phyloP scores from a whole-genome alignment of 1,284 basidiomycete genomes.

The Trametes pubescens region DNA sequence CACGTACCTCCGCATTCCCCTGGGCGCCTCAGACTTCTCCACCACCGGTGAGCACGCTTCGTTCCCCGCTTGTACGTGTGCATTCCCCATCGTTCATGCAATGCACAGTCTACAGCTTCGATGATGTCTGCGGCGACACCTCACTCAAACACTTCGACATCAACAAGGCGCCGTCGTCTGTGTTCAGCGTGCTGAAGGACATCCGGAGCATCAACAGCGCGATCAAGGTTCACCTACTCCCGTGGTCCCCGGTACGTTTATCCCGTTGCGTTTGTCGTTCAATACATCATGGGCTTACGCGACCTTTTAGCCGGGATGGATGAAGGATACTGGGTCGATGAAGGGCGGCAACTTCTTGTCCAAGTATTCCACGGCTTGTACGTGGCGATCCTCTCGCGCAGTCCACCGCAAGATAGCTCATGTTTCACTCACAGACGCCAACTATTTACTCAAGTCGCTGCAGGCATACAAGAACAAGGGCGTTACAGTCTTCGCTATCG shows the following conservation, averaged over 20 bases:
- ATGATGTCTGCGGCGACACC: conserved; percentile 54
- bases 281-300: not conserved
- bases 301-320: conserved; percentile 55
- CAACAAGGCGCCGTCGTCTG: conserved; percentile 50
- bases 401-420: not conserved
- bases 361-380: conserved; percentile 48
- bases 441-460: conserved; percentile 47
- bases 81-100: conserved; percentile 14
- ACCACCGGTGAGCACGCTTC: conserved; percentile 32
- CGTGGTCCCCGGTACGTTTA: conserved; percentile 57
- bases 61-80: conserved; percentile 2
- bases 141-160: conserved; percentile 52
- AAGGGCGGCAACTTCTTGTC: conserved; percentile 52
- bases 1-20: conserved; percentile 55
- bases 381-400: conserved; percentile 24
- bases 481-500: conserved; percentile 52
- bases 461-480: conserved; percentile 55
- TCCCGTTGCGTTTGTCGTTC: too few species aligned
- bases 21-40: conserved; percentile 59
- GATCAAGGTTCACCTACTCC: conserved; percentile 53
- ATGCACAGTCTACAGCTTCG: conserved; percentile 54
- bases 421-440: conserved; percentile 23
- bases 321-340: conserved; percentile 56
- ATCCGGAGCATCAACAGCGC: conserved; percentile 52
- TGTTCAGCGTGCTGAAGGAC: conserved; percentile 54